Base-by-base conservation (phyloP, 2,329 filamentous ascomycete species). In the Penicillium sp. region DNA sequence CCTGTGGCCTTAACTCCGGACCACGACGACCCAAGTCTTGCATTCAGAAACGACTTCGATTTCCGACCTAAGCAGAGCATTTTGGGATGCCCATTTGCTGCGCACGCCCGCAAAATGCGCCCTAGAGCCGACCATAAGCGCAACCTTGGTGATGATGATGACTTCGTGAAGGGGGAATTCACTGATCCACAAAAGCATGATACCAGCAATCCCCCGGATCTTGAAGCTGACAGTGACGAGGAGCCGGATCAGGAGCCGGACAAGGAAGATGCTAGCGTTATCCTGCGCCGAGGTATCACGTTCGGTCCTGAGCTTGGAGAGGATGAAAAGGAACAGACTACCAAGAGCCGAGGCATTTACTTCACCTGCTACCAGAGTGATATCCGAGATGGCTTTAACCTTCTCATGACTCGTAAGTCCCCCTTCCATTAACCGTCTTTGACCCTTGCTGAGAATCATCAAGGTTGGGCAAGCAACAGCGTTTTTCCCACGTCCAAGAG, bases 21-120 rank as follows among this genome's bases (percentile, higher is more conserved):
- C 20, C 43, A 27, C 1, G 73, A 74, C 1, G 54, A 74, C 5
- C 68, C 72, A 4, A 67, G 71, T 35, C 53, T 71, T 11, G 65
- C 68, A 2, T 66, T 67, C 4, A 27, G 18, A 47, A 74, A 77
- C 55, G 61, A 74, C 31, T 79, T 79, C 61, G 64, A 69, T n/a
- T 78, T 65, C 3, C 43, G 43, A 31, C 43, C 43, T n/a, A 49
- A 60, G 15, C 65, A 65, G 14, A 71, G 75, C 48, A 73, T 65
- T n/a, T 62, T 59, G 22, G 22, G 53, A 20, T 80, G 78, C 58
- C 78, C 78, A 0, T 76, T 79, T 49, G 77, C 77, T 0, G 76
- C 78, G 2, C 78, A 81, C 49, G 73, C 75, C 23, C 77, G 78
- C 37, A 80, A 81, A 67, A 79, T 74, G 49, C 77, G 78, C 40